Evolutionary conservation across 768 basidiomycete genomes (phyloP), one percentile per base, ranked within the genome.

Genomic region (Pholiota molesta): DNA sequence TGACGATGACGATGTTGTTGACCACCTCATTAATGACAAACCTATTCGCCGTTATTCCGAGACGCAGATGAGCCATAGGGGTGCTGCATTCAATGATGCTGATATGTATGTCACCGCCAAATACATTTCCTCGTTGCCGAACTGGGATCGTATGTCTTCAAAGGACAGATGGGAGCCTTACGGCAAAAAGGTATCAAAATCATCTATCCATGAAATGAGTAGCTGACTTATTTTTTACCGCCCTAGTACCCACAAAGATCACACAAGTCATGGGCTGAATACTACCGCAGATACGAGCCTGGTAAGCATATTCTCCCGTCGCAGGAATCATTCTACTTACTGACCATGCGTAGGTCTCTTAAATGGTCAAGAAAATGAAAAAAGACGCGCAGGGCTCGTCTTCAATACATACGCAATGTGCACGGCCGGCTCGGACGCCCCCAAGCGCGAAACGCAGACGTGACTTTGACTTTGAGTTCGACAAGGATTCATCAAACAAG

Each of bases 81-180:
- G 86, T 16, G 72, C 71, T 40, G 63, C 81, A 4, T 87, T 86
- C 63, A 84, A 81, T 26, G 77, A 80, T n/a, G 86, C 86, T n/a
- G 90, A 91, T 68, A 73, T 83, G 59, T 83, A 86, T 62, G 77
- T 82, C 52, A 76, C 86, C 54, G 87, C 88, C 14, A 84, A 81
- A 64, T 82, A 88, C 72, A 82, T 89, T 37, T 83, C 83, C 26
- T 77, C 75, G 6, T 76, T 76, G 56, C 73, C 77, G 2, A 68
- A 82, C 54, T 90, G 86, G 78, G 70, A 77, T 26, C 72, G 71
- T 26, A 69, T 77, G 63, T 66, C 73, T 17, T 60, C 61, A 0
- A 80, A 73, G 59, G 84, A 87, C 35, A 80, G 81, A 68, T 91
- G 88, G 87, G 77, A 77, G 1, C 71, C 78, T 17, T 89, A 86